phyloP scores from a whole-genome alignment of 2,329 filamentous ascomycete genomes.

The Neoarthrinium moseri region DNA sequence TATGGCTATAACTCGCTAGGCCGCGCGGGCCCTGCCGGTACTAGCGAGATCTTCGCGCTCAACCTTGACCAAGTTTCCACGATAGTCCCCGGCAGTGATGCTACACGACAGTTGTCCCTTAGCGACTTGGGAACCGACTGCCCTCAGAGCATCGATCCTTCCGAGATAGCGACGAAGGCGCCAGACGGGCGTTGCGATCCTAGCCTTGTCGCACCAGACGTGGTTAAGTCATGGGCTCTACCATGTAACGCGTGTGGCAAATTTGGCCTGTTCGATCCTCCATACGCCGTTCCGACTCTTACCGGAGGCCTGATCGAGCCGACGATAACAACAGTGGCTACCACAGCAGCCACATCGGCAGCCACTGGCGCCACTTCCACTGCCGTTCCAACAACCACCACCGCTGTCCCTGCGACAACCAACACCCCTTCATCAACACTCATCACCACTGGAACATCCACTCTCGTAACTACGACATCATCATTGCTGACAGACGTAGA shows the following conservation, averaged over 20 bases:
- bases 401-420: conserved; percentile 9
- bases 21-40: conserved; percentile 28
- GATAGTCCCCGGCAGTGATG: conserved; percentile 19
- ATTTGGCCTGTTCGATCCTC: conserved; percentile 38
- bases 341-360: conserved; percentile 13
- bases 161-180: conserved; percentile 26
- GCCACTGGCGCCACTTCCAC: conserved; percentile 14
- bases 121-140: conserved; percentile 33
- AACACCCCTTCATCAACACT: conserved; percentile 8
- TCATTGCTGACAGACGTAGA: background rate
- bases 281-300: conserved; percentile 35
- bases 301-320: conserved; percentile 23
- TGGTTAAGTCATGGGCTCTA: conserved; percentile 30
- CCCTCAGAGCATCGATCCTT: conserved; percentile 23
- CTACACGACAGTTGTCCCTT: conserved; percentile 30
- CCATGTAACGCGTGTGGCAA: conserved; percentile 33
- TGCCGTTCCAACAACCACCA: conserved; percentile 7
- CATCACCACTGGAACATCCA: background rate
- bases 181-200: conserved; percentile 29
- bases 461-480: background rate
- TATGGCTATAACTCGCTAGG: conserved; percentile 30
- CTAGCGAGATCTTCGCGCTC: conserved; percentile 27
- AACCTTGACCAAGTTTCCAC: conserved; percentile 34
- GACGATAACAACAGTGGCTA: conserved; percentile 14
- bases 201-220: conserved; percentile 27